A percentile compares a stretch with the other conserved stretches of the same genome.
Evolutionary conservation across 2,329 filamentous ascomycete genomes (phyloP).

Genomic region (Colletotrichum truncatum): DNA sequence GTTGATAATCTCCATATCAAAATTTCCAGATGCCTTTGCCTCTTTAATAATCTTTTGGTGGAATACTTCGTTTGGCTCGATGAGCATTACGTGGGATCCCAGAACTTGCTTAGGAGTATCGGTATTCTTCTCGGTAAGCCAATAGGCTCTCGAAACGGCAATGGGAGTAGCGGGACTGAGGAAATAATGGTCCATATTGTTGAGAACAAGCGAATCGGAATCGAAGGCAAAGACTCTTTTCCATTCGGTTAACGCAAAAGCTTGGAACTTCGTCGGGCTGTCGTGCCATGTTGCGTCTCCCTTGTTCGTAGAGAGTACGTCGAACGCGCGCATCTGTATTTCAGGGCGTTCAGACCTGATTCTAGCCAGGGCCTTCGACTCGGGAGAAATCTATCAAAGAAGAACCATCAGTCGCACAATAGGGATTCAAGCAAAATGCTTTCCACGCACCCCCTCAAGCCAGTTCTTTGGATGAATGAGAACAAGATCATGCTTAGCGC

Average conservation of each 20-base stretch:
- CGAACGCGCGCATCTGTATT: not conserved
- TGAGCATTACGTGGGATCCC: conserved; percentile 69
- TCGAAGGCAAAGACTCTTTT: conserved; percentile 57
- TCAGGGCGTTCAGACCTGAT: conserved; percentile 40
- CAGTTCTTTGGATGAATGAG: conserved; percentile 51
- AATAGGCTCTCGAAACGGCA: conserved; percentile 77
- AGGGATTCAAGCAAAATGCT: not conserved
- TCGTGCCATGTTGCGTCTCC: conserved; percentile 63
- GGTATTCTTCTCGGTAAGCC: no score
- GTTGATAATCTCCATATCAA: conserved; percentile 77
- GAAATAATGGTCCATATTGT: conserved; percentile 75
- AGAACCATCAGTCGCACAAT: conserved; percentile 46
- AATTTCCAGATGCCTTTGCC: conserved; percentile 44
- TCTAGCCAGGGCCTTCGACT: conserved; percentile 34
- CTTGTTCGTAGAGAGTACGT: not conserved
- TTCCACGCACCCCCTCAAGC: not conserved
- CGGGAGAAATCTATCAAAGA: conserved; percentile 29
- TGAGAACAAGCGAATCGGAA: conserved; percentile 68
- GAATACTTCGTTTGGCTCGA: conserved; percentile 64
- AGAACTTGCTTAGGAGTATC: conserved; percentile 62
- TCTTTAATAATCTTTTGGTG: conserved; percentile 39
- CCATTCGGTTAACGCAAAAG: conserved; percentile 72
- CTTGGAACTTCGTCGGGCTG: conserved; percentile 73
- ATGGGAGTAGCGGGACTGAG: conserved; percentile 66
- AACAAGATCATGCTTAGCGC: conserved; percentile 52